Conservation (phyloP, 2,329 filamentous ascomycete genomes). For the Thermomyces lanuginosus region DNA sequence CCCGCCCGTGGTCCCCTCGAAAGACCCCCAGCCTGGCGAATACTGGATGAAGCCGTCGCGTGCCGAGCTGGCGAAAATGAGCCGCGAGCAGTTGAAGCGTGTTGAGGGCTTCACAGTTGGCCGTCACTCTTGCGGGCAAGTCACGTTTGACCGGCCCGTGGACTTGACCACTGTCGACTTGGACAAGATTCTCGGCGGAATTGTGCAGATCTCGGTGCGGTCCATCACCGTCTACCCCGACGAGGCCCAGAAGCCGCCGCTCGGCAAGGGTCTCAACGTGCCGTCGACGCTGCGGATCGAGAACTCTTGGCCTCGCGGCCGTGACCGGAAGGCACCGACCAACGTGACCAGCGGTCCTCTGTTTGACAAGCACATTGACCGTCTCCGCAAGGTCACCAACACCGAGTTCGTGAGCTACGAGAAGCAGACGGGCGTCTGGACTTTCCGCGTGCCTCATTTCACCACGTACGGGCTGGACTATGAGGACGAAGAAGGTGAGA, state of each 20-base stretch:
- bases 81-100: conserved; percentile 57
- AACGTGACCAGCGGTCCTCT: conserved; percentile 46
- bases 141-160: conserved; percentile 66
- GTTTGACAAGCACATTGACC: conserved; percentile 63
- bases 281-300: conserved; percentile 75
- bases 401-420: conserved; percentile 76
- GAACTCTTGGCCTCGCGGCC: conserved; percentile 76
- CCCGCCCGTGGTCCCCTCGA: conserved; percentile 14
- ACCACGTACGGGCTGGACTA: conserved; percentile 86
- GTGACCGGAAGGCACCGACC: conserved; percentile 40
- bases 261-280: conserved; percentile 81
- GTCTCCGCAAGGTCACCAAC: conserved; percentile 60
- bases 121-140: conserved; percentile 61
- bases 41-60: conserved; percentile 77
- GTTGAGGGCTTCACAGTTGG: conserved; percentile 67
- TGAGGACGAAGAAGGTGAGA: conserved; percentile 41
- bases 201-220: conserved; percentile 61
- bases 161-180: conserved; percentile 67
- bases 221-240: conserved; percentile 77
- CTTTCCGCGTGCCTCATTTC: conserved; percentile 87
- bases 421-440: conserved; percentile 66
- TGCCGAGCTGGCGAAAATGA: conserved; percentile 63
- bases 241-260: conserved; percentile 58
- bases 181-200: conserved; percentile 59
- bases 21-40: conserved; percentile 46